Evolutionary conservation across 805 yeast species (phyloP), one percentile per base, ranked within the genome.

Genomic region (Dipodascus geniculatus): DNA sequence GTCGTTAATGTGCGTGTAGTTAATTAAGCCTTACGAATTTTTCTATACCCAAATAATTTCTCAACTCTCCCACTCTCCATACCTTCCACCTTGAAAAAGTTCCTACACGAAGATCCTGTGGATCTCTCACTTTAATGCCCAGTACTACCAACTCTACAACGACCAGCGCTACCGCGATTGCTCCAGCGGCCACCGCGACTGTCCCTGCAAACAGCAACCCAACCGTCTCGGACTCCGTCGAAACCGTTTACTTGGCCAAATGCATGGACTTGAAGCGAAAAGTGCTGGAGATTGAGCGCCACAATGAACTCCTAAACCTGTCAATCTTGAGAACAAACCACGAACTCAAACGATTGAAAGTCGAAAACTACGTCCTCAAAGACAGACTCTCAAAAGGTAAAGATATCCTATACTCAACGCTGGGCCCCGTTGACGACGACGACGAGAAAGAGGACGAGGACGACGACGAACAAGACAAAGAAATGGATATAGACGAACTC

Each of bases 321-420:
- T 86, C 93, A 1, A 80, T 93, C 33, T 78, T 83, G 16, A 79
- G 96, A 60, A 82, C 95, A 11, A 80, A 86, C 58, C 75, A 80
- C 23, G 79, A 89, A 6, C 81, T 90, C 35, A 80, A 87, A 60
- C 73, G 97, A 58, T 73, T 87, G 49, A 78, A 96, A 55, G 75
- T 89, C 48, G 98, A 93, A 64, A 85, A 93, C 63, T 78, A 90
- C 1, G 71, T 91, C 11, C 70, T 93, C 28, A 70, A 90, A 48
- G 96, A 91, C 65, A 75, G 86, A 56, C 74, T 93, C 47, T 97
- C 90, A 60, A 74, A 74, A 47, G 57, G 62, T n/a, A 47, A 22
- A 55, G 61, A 9, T 22, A 11, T 47, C n/a, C 19, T 38, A 17
- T 28, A 28, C 33, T 14, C 44, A 4, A n/a, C 14, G 19, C 20